phyloP scores from a whole-genome alignment of 1,139 yeast species.

The Kazachstania sp. region DNA sequence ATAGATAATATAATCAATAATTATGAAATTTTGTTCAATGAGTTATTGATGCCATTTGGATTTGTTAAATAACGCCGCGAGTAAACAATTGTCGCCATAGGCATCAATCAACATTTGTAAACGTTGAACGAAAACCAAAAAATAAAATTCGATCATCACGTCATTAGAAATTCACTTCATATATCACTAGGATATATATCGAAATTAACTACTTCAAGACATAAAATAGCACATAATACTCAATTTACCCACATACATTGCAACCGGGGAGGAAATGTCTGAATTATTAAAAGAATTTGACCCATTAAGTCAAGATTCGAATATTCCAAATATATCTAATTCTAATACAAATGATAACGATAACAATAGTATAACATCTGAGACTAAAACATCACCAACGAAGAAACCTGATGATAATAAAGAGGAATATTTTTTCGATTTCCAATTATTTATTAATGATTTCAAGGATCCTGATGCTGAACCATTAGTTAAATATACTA shows the following conservation, averaged over 20 bases:
- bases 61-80: too few relatives aligned
- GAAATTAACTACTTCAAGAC: too few relatives aligned
- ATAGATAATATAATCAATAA: background rate
- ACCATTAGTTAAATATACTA: conserved; percentile 78
- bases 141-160: too few relatives aligned
- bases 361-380: background rate
- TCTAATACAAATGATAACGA: background rate
- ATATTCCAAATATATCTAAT: background rate
- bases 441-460: conserved; percentile 67
- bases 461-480: conserved; percentile 72
- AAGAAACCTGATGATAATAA: conserved; percentile 5
- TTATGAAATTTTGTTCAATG: background rate
- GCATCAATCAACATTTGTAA: too few relatives aligned
- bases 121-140: too few relatives aligned
- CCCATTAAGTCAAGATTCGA: conserved; percentile 6
- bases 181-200: too few relatives aligned
- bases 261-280: background rate
- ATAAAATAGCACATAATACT: too few relatives aligned
- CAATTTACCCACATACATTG: too few relatives aligned
- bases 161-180: too few relatives aligned
- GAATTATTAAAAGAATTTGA: conserved; percentile 14
- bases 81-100: too few relatives aligned
- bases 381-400: background rate
- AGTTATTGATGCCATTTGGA: too few relatives aligned
- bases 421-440: conserved; percentile 41